These are phyloP conservation scores for Fagus sylvatica DNA, from an alignment of 306 rosid species.

Conservation along the genomic window DNA sequence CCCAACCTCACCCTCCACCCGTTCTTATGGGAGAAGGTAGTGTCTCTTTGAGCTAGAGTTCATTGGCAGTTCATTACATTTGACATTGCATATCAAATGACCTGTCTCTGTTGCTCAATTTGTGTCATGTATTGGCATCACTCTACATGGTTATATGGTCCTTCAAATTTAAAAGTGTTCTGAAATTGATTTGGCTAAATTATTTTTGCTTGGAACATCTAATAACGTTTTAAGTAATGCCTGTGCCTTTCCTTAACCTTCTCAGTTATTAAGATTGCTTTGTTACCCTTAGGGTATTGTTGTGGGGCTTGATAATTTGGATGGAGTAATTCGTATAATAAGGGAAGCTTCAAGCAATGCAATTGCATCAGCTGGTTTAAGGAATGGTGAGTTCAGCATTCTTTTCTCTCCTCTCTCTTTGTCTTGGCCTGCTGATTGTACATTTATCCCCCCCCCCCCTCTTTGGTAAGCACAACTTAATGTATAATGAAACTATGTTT, in stretches of 20 bases:
- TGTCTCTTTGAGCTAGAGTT: too few species aligned
- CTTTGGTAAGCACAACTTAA: too few species aligned
- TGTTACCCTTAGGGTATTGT: constrained; percentile 69
- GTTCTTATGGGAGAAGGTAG: too few species aligned
- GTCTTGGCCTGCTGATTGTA: constrained; percentile 10
- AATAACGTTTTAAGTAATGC: neutral
- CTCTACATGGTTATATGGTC: neutral
- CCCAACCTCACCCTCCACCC: too few species aligned
- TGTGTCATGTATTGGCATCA: neutral
- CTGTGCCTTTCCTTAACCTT: neutral
- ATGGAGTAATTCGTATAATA: constrained; percentile 65
- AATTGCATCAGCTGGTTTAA: constrained; percentile 59
- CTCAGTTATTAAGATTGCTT: constrained; percentile 19
- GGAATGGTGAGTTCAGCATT: constrained; percentile 53
- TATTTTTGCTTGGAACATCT: neutral
- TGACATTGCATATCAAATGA: neutral
- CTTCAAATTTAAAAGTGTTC: neutral
- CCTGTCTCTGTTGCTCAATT: neutral
- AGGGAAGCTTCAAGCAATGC: constrained; percentile 80
- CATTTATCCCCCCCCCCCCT: neutral
- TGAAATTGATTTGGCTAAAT: neutral
- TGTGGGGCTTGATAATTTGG: constrained; percentile 84
- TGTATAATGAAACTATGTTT: neutral
- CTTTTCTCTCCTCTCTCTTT: constrained; percentile 7
- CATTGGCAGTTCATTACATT: neutral